Evolutionary conservation across 2,329 filamentous ascomycete genomes (phyloP), one percentile per base, ranked within the genome.

Genomic region (Nigrospora osmanthi): DNA sequence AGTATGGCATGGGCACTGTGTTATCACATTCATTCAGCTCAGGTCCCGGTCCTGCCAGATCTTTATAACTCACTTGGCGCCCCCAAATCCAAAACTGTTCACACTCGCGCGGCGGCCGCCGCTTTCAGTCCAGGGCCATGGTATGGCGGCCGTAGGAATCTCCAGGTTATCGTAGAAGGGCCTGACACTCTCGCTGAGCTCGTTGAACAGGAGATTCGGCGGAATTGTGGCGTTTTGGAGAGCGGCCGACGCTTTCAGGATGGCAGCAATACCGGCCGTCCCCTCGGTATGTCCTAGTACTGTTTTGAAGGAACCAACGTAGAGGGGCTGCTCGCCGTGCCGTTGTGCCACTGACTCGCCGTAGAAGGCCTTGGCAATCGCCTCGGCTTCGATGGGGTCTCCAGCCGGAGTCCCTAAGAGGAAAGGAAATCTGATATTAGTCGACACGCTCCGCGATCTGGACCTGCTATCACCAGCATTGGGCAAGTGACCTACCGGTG

Each of bases 351-450:
- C n/a, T 30, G 43, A 46, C 6, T 48, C n/a, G 0, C 53, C 51
- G 4, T 62, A 67, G 13, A 78, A 61, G 0, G 70, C 66, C 42
- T 69, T 61, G 0, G 69, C 67, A 17, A 77, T 63, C 9, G 73
- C 74, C 34, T 67, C 65, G 2, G 73, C 60, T 49, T 78, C 74
- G 46, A 69, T 64, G 51, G 65, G 65, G 49, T 79, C 75, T 10
- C 78, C 77, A 2, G 72, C 75, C 28, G 72, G 69, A 0, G 79
- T 83, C 3, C 78, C n/a, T n/a, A n/a, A n/a, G n/a, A n/a, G n/a
- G n/a, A n/a, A n/a, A n/a, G n/a, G n/a, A n/a, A n/a, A n/a, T n/a
- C n/a, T n/a, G n/a, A n/a, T n/a, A n/a, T n/a, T n/a, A n/a, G n/a
- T n/a, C n/a, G n/a, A n/a, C n/a, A n/a, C n/a, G n/a, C n/a, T n/a